Conservation (phyloP, 2,329 filamentous ascomycete genomes). For the Lachnellula subtilissima region DNA sequence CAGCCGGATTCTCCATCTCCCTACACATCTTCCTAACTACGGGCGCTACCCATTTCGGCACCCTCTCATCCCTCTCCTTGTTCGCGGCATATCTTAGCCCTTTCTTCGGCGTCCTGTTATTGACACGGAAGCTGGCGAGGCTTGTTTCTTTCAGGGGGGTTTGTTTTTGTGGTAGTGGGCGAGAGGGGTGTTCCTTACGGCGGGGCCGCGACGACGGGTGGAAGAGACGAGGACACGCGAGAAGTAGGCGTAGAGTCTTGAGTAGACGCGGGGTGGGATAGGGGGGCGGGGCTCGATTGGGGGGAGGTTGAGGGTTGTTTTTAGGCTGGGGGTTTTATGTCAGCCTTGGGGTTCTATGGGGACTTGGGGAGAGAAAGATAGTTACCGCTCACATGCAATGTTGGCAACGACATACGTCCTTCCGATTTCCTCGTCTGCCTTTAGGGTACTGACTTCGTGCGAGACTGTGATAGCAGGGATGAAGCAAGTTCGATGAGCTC, state of each 20-base stretch:
- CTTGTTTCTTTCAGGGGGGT: slow-evolving; percentile 45
- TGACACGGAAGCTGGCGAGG: slow-evolving; percentile 33
- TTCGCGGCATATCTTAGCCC: slow-evolving; percentile 18
- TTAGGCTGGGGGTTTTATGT: slow-evolving; percentile 47
- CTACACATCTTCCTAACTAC: slow-evolving; percentile 62
- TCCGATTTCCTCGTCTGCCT: slow-evolving; percentile 83
- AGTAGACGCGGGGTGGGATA: slow-evolving; percentile 75
- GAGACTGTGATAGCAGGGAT: slow-evolving; percentile 75
- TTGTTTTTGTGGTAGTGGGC: slow-evolving; percentile 19
- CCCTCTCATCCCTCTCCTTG: slow-evolving; percentile 18
- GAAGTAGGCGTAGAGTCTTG: slow-evolving; percentile 75
- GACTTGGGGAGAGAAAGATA: background rate
- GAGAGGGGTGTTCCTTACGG: slow-evolving; percentile 1
- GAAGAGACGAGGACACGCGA: slow-evolving; percentile 58
- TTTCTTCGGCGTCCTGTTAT: slow-evolving; percentile 25
- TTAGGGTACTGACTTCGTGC: slow-evolving; percentile 70
- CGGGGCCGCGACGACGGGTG: slow-evolving; percentile 8
- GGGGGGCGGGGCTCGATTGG: slow-evolving; percentile 71
- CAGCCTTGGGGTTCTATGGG: background rate
- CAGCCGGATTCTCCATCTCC: slow-evolving; percentile 52
- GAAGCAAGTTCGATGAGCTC: slow-evolving; percentile 67
- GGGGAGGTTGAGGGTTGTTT: slow-evolving; percentile 70
- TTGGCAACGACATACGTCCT: slow-evolving; percentile 79
- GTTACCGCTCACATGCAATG: slow-evolving; percentile 79
- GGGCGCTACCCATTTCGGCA: slow-evolving; percentile 65